These are phyloP conservation scores for Daldinia bambusicola DNA, from an alignment of 495 filamentous ascomycete genomes.

Conservation along the genomic window DNA sequence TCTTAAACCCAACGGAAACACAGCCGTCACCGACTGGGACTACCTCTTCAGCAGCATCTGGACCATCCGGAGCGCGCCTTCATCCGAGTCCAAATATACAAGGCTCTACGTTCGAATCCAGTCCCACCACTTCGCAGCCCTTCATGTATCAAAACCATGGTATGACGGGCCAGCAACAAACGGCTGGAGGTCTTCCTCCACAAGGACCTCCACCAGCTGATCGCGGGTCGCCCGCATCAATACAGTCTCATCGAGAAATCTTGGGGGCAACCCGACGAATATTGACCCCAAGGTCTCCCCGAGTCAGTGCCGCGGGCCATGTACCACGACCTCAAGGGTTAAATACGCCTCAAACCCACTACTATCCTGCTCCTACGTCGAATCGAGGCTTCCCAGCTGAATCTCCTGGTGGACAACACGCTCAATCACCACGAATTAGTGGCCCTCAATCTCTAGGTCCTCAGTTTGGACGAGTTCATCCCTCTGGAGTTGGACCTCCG, in stretches of 20 bases:
- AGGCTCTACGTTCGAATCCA: conserved; percentile 47
- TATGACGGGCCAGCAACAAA: conserved; percentile 44
- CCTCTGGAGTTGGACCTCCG: conserved; percentile 49
- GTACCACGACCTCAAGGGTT: conserved; percentile 58
- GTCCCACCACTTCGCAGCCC: conserved; percentile 44
- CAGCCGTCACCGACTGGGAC: conserved; percentile 36
- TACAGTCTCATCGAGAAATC: conserved; percentile 49
- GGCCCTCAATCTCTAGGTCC: conserved; percentile 52
- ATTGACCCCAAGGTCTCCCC: conserved; percentile 74
- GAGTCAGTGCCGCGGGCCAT: conserved; percentile 57
- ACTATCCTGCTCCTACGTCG: conserved; percentile 49
- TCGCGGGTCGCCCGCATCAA: conserved; percentile 53
- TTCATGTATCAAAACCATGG: conserved; percentile 46
- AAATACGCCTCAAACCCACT: conserved; percentile 57
- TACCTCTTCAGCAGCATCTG: conserved; percentile 37
- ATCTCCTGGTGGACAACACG: conserved; percentile 32
- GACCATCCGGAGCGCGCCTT: conserved; percentile 25
- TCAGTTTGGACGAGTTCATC: conserved; percentile 47
- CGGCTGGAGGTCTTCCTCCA: conserved; percentile 45
- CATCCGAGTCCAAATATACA: conserved; percentile 40
- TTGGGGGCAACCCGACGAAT: conserved; percentile 59
- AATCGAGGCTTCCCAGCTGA: conserved; percentile 34
- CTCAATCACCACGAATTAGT: conserved; percentile 45
- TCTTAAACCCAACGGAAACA: conserved; percentile 60
- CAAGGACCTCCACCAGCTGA: conserved; percentile 48